Conservation (phyloP, 2,329 filamentous ascomycete genomes). For the Fusarium circinatum region DNA sequence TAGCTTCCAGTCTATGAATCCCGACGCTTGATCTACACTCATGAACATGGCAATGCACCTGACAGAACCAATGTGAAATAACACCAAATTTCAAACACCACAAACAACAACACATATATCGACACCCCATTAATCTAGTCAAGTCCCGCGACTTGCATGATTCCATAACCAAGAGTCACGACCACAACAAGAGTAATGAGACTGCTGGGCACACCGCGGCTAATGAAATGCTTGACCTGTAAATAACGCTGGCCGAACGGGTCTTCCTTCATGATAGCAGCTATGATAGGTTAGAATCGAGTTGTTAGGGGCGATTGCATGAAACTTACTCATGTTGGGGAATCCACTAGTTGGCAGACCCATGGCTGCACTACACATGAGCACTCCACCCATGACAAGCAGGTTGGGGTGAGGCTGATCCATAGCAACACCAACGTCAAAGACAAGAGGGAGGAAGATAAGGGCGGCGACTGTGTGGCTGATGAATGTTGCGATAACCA, state of each 20-base stretch:
- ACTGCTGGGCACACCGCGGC: conserved; percentile 88
- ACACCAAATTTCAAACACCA: conserved; percentile 4
- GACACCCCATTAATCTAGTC: conserved; percentile 45
- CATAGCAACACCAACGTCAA: conserved; percentile 86
- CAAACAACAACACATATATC: background rate
- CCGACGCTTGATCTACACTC: conserved; percentile 26
- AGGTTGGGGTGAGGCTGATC: conserved; percentile 91
- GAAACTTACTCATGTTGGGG: conserved; percentile 95
- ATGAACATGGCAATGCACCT: conserved; percentile 9
- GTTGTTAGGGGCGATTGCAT: background rate
- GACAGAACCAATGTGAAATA: background rate
- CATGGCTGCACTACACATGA: conserved; percentile 99
- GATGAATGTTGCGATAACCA: conserved; percentile 97
- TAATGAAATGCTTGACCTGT: conserved; percentile 93
- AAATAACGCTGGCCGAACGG: conserved; percentile 92
- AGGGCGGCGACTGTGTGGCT: conserved; percentile 96
- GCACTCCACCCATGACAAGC: conserved; percentile 90
- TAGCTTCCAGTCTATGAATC: conserved; percentile 33
- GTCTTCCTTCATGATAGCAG: conserved; percentile 99
- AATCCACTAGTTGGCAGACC: conserved; percentile 95
- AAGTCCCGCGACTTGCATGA: conserved; percentile 82
- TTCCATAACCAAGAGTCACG: conserved; percentile 87
- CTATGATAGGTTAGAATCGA: conserved; percentile 56
- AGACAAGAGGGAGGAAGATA: conserved; percentile 91
- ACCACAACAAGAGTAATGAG: conserved; percentile 84